These are phyloP conservation scores for Alternaria novae-zelandiae DNA, from an alignment of 2,329 filamentous ascomycete species.

Conservation along the genomic window DNA sequence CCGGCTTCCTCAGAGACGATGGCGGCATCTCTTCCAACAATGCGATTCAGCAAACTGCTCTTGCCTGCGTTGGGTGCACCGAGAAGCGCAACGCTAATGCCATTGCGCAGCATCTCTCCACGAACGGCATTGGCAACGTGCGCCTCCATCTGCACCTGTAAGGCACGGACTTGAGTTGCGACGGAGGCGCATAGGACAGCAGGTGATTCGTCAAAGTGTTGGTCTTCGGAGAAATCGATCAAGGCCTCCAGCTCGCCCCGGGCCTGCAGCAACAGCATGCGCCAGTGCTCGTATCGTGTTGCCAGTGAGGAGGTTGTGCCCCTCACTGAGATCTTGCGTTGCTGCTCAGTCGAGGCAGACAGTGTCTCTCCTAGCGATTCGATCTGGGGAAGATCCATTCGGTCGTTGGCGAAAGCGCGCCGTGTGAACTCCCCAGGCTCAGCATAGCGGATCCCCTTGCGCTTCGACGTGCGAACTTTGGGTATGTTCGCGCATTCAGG, in stretches of 20 bases:
- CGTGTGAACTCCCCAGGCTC: slow-evolving; percentile 96
- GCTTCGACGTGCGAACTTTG: slow-evolving; percentile 7
- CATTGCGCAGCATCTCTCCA: slow-evolving; percentile 82
- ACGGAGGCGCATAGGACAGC: slow-evolving; percentile 74
- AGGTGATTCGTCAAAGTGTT: slow-evolving; percentile 92
- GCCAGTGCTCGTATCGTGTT: slow-evolving; percentile 82
- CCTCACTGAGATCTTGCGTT: slow-evolving; percentile 83
- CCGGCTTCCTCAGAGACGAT: slow-evolving; percentile 94
- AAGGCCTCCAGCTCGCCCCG: slow-evolving; percentile 92
- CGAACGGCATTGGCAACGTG: slow-evolving; percentile 80
- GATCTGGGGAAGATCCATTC: slow-evolving; percentile 85
- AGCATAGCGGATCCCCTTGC: slow-evolving; percentile 73
- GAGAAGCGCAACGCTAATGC: slow-evolving; percentile 84
- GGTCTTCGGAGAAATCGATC: slow-evolving; percentile 97
- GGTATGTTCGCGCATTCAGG: slow-evolving; percentile 54
- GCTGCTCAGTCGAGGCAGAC: slow-evolving; percentile 82
- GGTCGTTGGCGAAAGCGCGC: slow-evolving; percentile 85
- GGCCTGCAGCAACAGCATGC: slow-evolving; percentile 75
- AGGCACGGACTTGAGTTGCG: slow-evolving; percentile 64
- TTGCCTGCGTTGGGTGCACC: slow-evolving; percentile 95
- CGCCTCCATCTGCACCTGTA: slow-evolving; percentile 68
- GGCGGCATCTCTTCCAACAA: slow-evolving; percentile 90
- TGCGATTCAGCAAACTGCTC: slow-evolving; percentile 86
- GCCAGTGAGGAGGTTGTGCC: slow-evolving; percentile 75
- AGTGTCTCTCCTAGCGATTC: slow-evolving; percentile 68